Base-by-base conservation (phyloP, 1,284 basidiomycete species). In the Volvariella volvacea region DNA sequence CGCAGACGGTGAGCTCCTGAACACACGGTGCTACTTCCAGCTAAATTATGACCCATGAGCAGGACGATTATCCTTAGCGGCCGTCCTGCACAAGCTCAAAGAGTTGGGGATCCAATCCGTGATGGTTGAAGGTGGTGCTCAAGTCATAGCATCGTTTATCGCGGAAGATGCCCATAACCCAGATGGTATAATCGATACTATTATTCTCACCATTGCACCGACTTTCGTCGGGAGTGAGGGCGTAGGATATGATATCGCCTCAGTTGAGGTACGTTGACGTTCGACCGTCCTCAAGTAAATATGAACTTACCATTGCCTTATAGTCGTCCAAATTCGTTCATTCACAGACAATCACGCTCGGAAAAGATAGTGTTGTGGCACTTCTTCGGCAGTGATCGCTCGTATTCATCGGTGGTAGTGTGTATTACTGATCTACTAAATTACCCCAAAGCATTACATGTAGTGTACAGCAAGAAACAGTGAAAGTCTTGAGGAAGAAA, bases 81-180 rank as follows among this genome's bases (percentile, higher is more conserved):
- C 60, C 6, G 60, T 89, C 9, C 75, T 92, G 2, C 54, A 52
- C 10, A 65, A 67, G 6, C 67, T 93, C 20, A 61, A 63, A 17
- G 58, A 63, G 9, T 64, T 74, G 19, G 80, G 78, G 8, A 73
- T 96, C 47, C 64, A 65, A 6, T 84, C 83, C 2, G 68, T 97
- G 43, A 99, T 99, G 95, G 86, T 97, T 8, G 95, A 99, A 68
- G 95, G 95, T 42, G 95, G 95, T 14, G 88, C 91, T 3, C 66
- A 69, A 3, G 74, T 98, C 47, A 92, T 99, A 46, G 71, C 75
- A 14, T 81, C 87, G 1, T 92, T 95, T 63, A 67, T 96, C 16
- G 19, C 6, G 14, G 34, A 15, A 15, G 34, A 36, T 36, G 56
- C 61, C 1, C 64, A 66, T 7, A 40, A 53, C 32, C 43, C 52